Evolutionary conservation across 2,329 filamentous ascomycete genomes (phyloP), one percentile per base, ranked within the genome.

Genomic region (Sclerotinia glacialis): DNA sequence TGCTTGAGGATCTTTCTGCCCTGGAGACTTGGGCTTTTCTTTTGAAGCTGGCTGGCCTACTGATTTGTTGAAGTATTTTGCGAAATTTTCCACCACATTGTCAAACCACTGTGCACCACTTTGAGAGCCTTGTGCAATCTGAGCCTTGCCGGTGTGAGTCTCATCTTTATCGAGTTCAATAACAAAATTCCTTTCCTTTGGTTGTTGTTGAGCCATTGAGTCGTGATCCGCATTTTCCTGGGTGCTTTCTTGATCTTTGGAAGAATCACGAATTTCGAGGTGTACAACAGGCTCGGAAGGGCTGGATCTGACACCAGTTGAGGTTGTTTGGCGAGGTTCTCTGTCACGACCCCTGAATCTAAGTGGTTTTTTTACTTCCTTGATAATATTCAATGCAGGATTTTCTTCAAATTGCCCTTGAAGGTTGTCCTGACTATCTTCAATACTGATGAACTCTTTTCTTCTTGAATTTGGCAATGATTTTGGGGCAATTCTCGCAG

Each of bases 391-490:
- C 23, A 18, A 28, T n/a, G 34, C 6, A 53, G 23, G 16, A 6
- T 40, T 11, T 11, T 63, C 49, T 54, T 28, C 47, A 16, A 5
- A 18, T 16, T 54, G 34, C 18, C 28, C 26, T n/a, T 40, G 47
- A 42, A 34, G 26, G 50, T 8, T 42, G 9, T 61, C 63, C 50
- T 66, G 56, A 18, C 67, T 50, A 63, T 55, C 55, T 31, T 54
- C 65, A 9, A 62, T 42, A 44, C 21, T 53, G 46, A 68, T 63
- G 23, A 56, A n/a, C 9, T 47, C 54, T 23, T 54, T 21, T 12
- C 6, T 9, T 18, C 59, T 55, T 3, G 21, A 4, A 16, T 12
- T 46, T 54, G 34, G 23, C 28, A 42, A 31, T 14, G n/a, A 11
- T 21, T 63, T 34, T 31, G 28, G 46, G n/a, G n/a, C 9, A 18